Evolutionary conservation across 1,284 basidiomycete genomes (phyloP).

Genomic region (Trametes pubescens): DNA sequence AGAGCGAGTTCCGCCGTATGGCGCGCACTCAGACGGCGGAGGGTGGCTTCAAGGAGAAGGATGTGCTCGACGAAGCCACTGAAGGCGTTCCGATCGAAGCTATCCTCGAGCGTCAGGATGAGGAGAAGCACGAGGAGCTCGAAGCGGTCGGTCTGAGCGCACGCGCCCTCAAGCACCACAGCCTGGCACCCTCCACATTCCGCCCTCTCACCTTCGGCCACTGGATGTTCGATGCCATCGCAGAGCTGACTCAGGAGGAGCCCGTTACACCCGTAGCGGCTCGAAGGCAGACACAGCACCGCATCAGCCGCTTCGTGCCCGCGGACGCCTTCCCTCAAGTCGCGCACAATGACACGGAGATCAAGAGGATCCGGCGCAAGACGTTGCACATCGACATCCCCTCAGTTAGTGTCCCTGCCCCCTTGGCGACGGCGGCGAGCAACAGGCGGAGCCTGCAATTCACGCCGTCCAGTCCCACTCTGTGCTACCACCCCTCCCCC

Average conservation of each 20-base stretch:
- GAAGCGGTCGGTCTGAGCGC: constrained; percentile 37
- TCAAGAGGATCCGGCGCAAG: constrained; percentile 37
- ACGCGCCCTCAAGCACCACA: constrained; percentile 46
- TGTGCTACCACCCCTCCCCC: constrained; percentile 44
- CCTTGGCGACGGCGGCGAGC: constrained; percentile 39
- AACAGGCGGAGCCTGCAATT: constrained; percentile 65
- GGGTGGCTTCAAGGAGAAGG: constrained; percentile 57
- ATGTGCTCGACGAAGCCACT: constrained; percentile 41
- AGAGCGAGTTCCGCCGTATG: constrained; percentile 69
- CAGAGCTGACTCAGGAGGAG: constrained; percentile 60
- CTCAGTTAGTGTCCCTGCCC: constrained; percentile 35
- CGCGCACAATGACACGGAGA: constrained; percentile 26
- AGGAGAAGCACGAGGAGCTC: constrained; percentile 44
- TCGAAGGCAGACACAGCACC: constrained; percentile 36
- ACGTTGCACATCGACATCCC: constrained; percentile 46
- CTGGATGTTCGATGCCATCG: constrained; percentile 83
- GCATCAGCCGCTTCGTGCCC: constrained; percentile 49
- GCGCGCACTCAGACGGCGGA: constrained; percentile 54
- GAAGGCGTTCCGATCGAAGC: constrained; percentile 45
- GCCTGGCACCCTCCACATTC: constrained; percentile 43
- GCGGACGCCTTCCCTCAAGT: constrained; percentile 44
- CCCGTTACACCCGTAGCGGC: constrained; percentile 32
- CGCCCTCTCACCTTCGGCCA: constrained; percentile 57
- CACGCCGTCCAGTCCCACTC: constrained; percentile 57
- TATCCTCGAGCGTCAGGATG: constrained; percentile 51